Conservation (phyloP, 768 basidiomycete genomes). For the Lactarius pseudohatsudake region DNA sequence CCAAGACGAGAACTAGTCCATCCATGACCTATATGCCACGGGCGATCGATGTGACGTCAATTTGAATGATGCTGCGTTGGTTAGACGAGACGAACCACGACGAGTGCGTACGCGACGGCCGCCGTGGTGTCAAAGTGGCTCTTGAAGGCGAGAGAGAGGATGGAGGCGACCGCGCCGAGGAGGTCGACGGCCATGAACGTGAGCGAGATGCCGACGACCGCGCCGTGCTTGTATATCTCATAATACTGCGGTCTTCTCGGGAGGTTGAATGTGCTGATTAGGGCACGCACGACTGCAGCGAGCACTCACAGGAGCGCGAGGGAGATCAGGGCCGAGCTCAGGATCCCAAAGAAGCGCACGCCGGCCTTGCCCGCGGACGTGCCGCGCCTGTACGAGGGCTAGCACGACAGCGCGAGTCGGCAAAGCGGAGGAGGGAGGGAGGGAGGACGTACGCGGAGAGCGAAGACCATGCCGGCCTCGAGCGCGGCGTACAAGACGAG, state of each 20-base stretch:
- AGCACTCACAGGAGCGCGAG: constrained; percentile 44
- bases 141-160: constrained; percentile 68
- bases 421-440: no score
- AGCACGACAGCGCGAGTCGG: background rate
- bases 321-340: constrained; percentile 57
- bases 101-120: constrained; percentile 58
- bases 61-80: no score
- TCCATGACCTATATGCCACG: constrained; percentile 52
- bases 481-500: constrained; percentile 52
- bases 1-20: constrained; percentile 56
- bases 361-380: constrained; percentile 35
- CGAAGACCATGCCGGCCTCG: constrained; percentile 60
- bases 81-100: constrained; percentile 44
- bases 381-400: constrained; percentile 42
- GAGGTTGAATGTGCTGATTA: no score
- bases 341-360: constrained; percentile 60
- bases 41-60: no score
- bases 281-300: no score
- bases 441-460: constrained; percentile 43
- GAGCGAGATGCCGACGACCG: constrained; percentile 68
- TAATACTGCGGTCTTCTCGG: constrained; percentile 60
- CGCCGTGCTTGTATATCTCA: constrained; percentile 65
- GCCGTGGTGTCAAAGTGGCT: constrained; percentile 61
- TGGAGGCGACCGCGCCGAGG: constrained; percentile 66
- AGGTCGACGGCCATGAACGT: constrained; percentile 70